Base-by-base conservation (phyloP, 1,284 basidiomycete genomes). In the Heliocybe sulcata region DNA sequence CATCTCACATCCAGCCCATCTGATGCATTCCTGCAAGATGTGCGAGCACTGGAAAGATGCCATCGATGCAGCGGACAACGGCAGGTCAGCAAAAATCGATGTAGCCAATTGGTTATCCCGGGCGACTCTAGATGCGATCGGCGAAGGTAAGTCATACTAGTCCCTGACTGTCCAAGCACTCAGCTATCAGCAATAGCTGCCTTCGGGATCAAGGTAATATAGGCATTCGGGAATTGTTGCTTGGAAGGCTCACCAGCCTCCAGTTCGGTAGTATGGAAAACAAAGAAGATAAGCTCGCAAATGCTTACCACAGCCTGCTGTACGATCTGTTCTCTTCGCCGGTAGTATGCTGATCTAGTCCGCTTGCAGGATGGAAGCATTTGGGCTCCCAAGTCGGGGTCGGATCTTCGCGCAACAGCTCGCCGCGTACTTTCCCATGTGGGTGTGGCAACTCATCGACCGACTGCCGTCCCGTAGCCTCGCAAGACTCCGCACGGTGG, bases 401-500 rank as follows among this genome's bases (percentile, higher is more conserved):
- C 10, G 23, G n/a, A 49, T 49, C 12, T 49, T 49, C 23, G 47
- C 47, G 6, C 47, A 49, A 49, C 23, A 29, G n/a, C 12, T 49
- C 47, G 12, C 27, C 16, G 27, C 47, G 20, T 49, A 25, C 47
- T 29, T 29, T 25, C 47, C 27, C 8, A 16, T 26, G 22, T 49
- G 23, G 23, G 38, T 49, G 47, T 26, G 11, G 11, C 22, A 26
- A 6, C 11, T 49, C 3, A 12, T 49, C 27, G 47, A 49, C 8
- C 22, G 27, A 12, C 47, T 49, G 20, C 22, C 22, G 12, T 26
- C 23, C 47, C 47, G 23, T 26, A 49, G 47, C 23, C 23, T 49
- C 16, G 47, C 11, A 26, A 25, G 47, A 16, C 11, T 69, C 6
- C 73, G 72, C 8, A 62, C 67, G 22, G 70, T 71, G 27, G 69